These are phyloP conservation scores for Chlamydomonas sp. DNA, from an alignment of 139 green algal genomes.

Conservation along the genomic window DNA sequence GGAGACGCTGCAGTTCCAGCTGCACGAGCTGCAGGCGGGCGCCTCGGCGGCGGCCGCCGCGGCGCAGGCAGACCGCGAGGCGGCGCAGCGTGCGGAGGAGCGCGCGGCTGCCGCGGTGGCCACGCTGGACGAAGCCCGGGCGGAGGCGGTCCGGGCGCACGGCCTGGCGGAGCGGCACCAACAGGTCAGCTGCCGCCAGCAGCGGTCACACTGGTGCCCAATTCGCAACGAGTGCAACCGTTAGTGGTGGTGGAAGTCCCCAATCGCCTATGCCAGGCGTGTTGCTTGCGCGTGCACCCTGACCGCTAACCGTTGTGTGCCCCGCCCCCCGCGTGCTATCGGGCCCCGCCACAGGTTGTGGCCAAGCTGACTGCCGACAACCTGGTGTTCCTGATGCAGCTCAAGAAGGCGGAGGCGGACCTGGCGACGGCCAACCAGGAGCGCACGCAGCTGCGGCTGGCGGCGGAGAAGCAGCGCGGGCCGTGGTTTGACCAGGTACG, in stretches of 20 bases:
- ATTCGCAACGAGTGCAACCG: background rate
- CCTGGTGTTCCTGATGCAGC: constrained; percentile 69
- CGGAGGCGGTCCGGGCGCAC: constrained; percentile 42
- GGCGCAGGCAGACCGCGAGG: background rate
- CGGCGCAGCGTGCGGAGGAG: constrained; percentile 1
- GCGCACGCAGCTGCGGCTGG: constrained; percentile 40
- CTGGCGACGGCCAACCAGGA: constrained; percentile 47
- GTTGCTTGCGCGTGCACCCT: no score
- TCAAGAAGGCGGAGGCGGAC: constrained; percentile 61
- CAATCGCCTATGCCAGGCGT: no score
- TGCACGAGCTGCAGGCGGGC: constrained; percentile 11
- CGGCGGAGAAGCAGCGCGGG: constrained; percentile 61
- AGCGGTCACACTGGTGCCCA: background rate
- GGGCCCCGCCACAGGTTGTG: constrained; percentile 44
- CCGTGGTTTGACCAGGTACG: constrained; percentile 69
- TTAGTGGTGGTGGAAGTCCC: background rate
- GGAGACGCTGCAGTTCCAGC: constrained; percentile 43
- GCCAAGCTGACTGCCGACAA: constrained; percentile 74
- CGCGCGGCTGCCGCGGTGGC: constrained; percentile 25
- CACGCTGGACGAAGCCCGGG: constrained; percentile 30
- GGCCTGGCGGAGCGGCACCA: constrained; percentile 49
- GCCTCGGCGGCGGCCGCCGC: background rate
- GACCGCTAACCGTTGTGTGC: no score
- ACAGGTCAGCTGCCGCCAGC: constrained; percentile 15
- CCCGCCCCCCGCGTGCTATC: background rate